These are phyloP conservation scores for Wickerhamiella kurtzmanii DNA, from an alignment of 805 yeast genomes.

Conservation along the genomic window DNA sequence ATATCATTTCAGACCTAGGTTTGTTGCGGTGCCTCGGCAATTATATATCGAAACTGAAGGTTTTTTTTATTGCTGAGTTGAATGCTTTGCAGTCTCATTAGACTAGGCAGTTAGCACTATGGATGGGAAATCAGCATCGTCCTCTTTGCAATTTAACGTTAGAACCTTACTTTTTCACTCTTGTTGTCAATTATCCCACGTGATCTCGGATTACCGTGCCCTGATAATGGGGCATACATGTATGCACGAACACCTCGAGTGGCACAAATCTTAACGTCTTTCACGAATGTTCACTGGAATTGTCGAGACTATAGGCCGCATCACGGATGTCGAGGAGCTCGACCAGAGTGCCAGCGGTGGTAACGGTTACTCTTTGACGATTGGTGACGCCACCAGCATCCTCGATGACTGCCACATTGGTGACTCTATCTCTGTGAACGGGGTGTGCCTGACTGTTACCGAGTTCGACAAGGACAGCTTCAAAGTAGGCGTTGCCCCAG, in stretches of 20 bases:
- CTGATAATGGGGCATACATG: neutral
- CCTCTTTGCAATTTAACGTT: too few species aligned
- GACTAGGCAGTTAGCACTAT: too few species aligned
- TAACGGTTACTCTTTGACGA: slow-evolving; percentile 57
- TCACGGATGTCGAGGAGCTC: slow-evolving; percentile 32
- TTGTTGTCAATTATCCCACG: neutral
- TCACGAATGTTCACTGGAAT: slow-evolving; percentile 83
- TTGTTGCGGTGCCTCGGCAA: too few species aligned
- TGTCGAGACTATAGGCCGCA: slow-evolving; percentile 68
- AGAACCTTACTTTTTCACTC: too few species aligned
- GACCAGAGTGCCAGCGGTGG: slow-evolving; percentile 49
- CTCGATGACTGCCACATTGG: slow-evolving; percentile 79
- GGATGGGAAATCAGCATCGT: too few species aligned
- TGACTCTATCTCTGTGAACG: slow-evolving; percentile 84
- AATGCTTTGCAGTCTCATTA: too few species aligned
- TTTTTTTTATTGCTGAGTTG: too few species aligned
- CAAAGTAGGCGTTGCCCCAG: slow-evolving; percentile 88
- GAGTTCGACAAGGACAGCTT: slow-evolving; percentile 49
- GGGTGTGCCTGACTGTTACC: slow-evolving; percentile 84
- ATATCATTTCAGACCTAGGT: too few species aligned
- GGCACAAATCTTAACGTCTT: neutral
- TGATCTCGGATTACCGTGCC: neutral
- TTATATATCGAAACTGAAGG: too few species aligned
- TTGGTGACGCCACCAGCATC: slow-evolving; percentile 47
- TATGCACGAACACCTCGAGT: neutral